Conservation (phyloP, 2,329 filamentous ascomycete species). For the Xylariaceae sp. region DNA sequence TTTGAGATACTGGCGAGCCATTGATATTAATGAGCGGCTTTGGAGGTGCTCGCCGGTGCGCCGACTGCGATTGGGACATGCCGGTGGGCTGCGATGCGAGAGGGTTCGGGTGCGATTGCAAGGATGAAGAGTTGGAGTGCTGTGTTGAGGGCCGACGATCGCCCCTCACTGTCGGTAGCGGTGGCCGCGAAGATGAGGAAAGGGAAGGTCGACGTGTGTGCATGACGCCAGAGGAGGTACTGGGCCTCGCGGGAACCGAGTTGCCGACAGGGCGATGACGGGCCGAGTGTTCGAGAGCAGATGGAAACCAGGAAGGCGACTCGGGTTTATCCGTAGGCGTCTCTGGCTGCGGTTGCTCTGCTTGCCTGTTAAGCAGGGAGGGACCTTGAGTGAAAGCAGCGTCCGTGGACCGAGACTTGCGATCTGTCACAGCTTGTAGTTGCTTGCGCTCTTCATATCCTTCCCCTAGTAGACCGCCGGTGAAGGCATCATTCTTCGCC, state of each 20-base stretch:
- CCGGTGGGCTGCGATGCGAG: conserved; percentile 12
- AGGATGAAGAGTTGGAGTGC: conserved; percentile 2
- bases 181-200: conserved; percentile 10
- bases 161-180: conserved; percentile 6
- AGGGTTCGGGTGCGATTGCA: conserved; percentile 11
- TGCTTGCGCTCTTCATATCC: conserved; percentile 41
- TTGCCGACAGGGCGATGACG: conserved; percentile 14
- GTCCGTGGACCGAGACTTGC: conserved; percentile 18
- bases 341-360: conserved; percentile 20
- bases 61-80: conserved; percentile 6
- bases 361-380: conserved; percentile 43
- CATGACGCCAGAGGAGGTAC: conserved; percentile 12
- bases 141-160: conserved; percentile 7
- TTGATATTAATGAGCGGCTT: conserved; percentile 22
- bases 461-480: conserved; percentile 43
- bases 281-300: conserved; percentile 25
- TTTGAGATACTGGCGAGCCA: conserved; percentile 15
- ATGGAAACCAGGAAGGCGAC: conserved; percentile 31
- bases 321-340: conserved; percentile 16
- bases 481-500: conserved; percentile 36
- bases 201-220: conserved; percentile 14
- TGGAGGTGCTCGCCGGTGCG: conserved; percentile 18
- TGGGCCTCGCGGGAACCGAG: conserved; percentile 11
- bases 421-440: conserved; percentile 22
- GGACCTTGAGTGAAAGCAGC: conserved; percentile 48